These are phyloP conservation scores for Plectosphaerella cucumerina DNA, from an alignment of 2,329 filamentous ascomycete genomes.

Conservation along the genomic window DNA sequence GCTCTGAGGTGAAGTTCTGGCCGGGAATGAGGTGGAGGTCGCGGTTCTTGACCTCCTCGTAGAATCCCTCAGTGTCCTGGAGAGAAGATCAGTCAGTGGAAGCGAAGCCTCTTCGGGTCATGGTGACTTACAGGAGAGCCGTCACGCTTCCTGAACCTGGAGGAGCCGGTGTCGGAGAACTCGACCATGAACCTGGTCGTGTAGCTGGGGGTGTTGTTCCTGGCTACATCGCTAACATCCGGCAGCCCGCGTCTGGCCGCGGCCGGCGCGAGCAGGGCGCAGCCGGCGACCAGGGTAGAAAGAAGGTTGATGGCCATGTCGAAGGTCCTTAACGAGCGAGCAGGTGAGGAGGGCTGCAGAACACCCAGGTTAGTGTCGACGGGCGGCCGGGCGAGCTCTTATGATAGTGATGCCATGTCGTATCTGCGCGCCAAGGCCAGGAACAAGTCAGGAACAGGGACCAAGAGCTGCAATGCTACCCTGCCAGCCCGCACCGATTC, in stretches of 20 bases:
- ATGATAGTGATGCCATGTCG: not conserved
- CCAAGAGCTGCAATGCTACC: not conserved
- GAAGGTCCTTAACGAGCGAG: not conserved
- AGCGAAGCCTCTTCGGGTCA: too few species aligned
- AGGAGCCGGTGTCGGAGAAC: not conserved
- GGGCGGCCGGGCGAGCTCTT: not conserved
- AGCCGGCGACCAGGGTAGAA: not conserved
- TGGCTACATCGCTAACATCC: not conserved
- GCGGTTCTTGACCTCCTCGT: not conserved
- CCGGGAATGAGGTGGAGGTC: conserved; percentile 3
- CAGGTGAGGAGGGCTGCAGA: not conserved
- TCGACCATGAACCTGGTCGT: not conserved
- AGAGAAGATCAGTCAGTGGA: too few species aligned
- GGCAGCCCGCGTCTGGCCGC: not conserved
- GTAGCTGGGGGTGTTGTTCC: not conserved
- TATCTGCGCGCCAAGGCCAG: not conserved
- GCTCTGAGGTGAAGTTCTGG: conserved; percentile 7
- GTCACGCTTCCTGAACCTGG: not conserved
- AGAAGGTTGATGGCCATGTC: not conserved
- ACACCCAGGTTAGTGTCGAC: not conserved
- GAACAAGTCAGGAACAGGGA: not conserved
- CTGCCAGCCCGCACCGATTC: not conserved
- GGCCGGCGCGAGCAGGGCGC: not conserved
- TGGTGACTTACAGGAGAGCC: not conserved
- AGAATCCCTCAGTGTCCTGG: conserved; percentile 7